phyloP scores from a whole-genome alignment of 2,329 filamentous ascomycete species.

The Colletotrichum kahawae region DNA sequence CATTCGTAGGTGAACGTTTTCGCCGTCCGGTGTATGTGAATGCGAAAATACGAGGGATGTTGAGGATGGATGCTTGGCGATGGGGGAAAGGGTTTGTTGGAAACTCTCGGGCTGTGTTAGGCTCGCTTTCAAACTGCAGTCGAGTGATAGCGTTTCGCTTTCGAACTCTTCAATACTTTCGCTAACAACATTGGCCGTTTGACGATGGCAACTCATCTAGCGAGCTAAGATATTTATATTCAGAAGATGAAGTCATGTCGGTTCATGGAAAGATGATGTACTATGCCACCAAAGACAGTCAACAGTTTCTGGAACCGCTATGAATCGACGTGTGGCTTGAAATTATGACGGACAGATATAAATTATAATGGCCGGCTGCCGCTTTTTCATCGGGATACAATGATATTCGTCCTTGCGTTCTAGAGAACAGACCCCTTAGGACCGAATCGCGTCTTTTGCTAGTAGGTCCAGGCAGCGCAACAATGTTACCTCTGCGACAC shows the following conservation, averaged over 20 bases:
- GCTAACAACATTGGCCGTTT: background rate
- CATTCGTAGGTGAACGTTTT: background rate
- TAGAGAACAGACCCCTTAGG: rapidly evolving
- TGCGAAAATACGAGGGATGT: background rate
- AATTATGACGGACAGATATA: too few relatives aligned
- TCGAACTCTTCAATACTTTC: background rate
- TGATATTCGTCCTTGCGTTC: too few relatives aligned
- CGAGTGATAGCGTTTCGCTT: background rate
- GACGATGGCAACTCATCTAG: rapidly evolving
- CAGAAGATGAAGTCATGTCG: background rate
- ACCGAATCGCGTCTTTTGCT: background rate
- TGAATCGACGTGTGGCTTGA: background rate
- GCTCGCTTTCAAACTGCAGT: background rate
- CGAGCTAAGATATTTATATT: background rate
- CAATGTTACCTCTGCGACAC: background rate
- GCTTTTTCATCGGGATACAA: too few relatives aligned
- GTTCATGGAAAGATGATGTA: background rate
- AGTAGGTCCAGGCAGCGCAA: background rate
- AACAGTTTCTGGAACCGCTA: too few relatives aligned
- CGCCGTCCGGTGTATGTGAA: background rate
- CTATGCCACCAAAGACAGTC: background rate
- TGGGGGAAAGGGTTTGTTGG: background rate
- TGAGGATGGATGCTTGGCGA: background rate
- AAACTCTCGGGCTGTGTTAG: rapidly evolving
- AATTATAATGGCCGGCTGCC: too few relatives aligned